These are phyloP conservation scores for Ceratobasidium sp. DNA, from an alignment of 1,284 basidiomycete genomes.

Conservation along the genomic window DNA sequence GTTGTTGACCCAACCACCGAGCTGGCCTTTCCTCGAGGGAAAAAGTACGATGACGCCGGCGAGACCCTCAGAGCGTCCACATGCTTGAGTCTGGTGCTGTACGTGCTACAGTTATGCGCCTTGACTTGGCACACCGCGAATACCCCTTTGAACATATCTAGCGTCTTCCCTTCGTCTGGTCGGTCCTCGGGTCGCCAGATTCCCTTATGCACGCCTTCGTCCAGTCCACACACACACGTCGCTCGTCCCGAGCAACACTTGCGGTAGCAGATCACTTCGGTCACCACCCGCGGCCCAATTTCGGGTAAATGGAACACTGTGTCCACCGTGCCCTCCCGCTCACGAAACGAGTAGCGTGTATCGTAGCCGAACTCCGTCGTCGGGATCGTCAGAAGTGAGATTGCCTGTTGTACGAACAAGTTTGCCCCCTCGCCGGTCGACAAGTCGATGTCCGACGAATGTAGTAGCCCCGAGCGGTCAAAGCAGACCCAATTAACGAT, in stretches of 20 bases:
- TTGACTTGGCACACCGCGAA: constrained; percentile 21
- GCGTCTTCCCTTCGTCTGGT: constrained; percentile 22
- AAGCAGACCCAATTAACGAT: constrained; percentile 15
- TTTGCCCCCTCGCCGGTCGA: background rate
- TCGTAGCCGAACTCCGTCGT: constrained; percentile 6
- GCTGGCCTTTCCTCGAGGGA: background rate
- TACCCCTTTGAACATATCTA: background rate
- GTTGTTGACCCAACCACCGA: background rate
- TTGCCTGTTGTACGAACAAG: background rate
- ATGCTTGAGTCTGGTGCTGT: background rate
- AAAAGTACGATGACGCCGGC: constrained; percentile 4
- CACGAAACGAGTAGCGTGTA: constrained; percentile 8
- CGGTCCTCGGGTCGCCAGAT: constrained; percentile 7
- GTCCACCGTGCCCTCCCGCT: background rate
- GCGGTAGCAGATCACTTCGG: constrained; percentile 19
- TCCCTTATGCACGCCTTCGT: background rate
- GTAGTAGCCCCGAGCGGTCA: constrained; percentile 8
- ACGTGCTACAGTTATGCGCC: background rate
- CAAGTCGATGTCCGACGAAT: constrained; percentile 8
- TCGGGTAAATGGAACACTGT: constrained; percentile 12
- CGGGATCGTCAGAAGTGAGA: background rate
- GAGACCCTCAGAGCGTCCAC: background rate
- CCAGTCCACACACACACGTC: constrained; percentile 28
- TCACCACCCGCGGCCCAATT: constrained; percentile 1
- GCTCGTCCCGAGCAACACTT: constrained; percentile 20